Evolutionary conservation across 139 green algal genomes (phyloP).

Genomic region (Chlorella vulgaris): DNA sequence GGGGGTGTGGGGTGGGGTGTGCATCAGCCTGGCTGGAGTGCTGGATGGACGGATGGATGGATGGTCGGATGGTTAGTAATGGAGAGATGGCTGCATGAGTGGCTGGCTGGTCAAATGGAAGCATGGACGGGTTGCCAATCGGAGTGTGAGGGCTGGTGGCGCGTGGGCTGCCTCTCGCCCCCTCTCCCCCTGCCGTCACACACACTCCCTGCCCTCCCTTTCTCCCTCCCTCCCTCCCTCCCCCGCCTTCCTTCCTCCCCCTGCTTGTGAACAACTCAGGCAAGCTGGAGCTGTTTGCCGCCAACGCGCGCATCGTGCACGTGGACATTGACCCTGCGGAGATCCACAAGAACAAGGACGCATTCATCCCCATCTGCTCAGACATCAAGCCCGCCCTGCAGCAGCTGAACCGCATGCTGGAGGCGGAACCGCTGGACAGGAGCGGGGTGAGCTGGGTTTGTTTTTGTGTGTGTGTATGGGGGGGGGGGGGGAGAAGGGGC

Average conservation of each 20-base stretch:
- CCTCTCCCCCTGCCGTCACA: not conserved
- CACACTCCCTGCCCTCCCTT: not conserved
- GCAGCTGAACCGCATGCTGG: conserved; percentile 73
- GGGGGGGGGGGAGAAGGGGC: not conserved
- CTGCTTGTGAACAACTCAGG: conserved; percentile 43
- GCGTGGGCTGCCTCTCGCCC: too few species aligned
- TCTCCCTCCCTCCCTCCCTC: not conserved
- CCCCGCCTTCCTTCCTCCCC: not conserved
- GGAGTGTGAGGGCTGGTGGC: too few species aligned
- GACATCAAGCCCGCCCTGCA: conserved; percentile 81
- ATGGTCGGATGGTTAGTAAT: too few species aligned
- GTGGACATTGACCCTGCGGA: conserved; percentile 99
- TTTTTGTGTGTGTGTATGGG: not conserved
- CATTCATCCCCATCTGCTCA: conserved; percentile 85
- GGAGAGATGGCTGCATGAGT: too few species aligned
- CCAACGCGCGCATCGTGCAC: conserved; percentile 92
- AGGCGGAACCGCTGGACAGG: conserved; percentile 33
- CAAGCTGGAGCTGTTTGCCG: conserved; percentile 96
- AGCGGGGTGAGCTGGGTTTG: not conserved
- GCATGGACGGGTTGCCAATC: too few species aligned
- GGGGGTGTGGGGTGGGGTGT: too few species aligned
- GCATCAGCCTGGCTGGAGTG: too few species aligned
- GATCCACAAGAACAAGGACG: conserved; percentile 99
- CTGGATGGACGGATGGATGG: too few species aligned
- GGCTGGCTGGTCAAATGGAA: too few species aligned